Base-by-base conservation (phyloP, 352 stramenopile genomes). In the Globisporangium takayamanum region DNA sequence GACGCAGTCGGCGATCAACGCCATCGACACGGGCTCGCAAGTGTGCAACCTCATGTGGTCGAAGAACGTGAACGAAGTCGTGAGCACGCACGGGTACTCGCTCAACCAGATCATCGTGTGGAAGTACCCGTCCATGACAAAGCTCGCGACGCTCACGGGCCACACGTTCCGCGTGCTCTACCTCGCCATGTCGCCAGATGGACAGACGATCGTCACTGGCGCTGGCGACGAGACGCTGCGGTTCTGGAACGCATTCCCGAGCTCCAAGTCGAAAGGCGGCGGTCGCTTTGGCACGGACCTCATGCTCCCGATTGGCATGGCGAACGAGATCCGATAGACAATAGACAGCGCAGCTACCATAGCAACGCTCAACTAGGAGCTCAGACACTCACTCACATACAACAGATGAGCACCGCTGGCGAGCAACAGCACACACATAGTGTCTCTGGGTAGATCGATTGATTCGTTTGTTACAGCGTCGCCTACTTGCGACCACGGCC, bases 41-140 rank as follows among this genome's bases (percentile, higher is more conserved):
- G 95, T 99, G 47, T 99, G 96, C 77, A 99, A 99, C 72, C 77
- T 99, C 56, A 95, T 98, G 69, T 99, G 94, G 94, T 97, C 92
- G 1, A 95, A 96, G 66, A 98, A 98, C 62, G 94, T 90, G 53
- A 98, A 99, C 71, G 97, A 99, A 63, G 88, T 99, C 60, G 96
- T 99, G 57, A 98, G 92, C 60, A 99, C 96, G n/a, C 97, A 99
- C 74, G 97, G 97, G 26, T 99, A 98, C 80, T 98, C 89, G 59
- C 80, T 99, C 25, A 99, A 99, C 85, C 88, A 96, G 67, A 98
- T 99, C 73, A 97, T 98, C 62, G 84, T 98, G 62, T 98, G 95
- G 95, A 94, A 97, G 61, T 98, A 99, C 69, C 95, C 96, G 47
- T 96, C 68, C 41, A 98, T 99, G 91, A 90, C 84, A 45, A 99